These are phyloP conservation scores for Aspergillus funiculosus DNA, from an alignment of 495 filamentous ascomycete genomes.

Conservation along the genomic window DNA sequence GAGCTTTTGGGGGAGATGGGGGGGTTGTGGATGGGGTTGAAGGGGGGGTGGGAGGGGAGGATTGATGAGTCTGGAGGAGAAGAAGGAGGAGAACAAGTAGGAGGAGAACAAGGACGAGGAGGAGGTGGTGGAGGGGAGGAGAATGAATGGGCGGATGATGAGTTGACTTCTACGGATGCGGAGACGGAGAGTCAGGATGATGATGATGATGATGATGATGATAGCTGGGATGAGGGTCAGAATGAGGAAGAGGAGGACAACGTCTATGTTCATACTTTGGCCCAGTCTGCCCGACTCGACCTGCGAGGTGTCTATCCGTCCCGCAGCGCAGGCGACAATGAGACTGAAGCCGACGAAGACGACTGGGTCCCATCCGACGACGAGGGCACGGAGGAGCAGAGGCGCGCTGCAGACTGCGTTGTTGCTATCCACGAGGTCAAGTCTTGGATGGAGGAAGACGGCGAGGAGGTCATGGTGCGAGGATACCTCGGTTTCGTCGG, in stretches of 20 bases:
- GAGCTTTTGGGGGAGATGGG: neutral
- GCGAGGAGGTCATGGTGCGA: neutral
- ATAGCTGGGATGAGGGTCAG: too few species aligned
- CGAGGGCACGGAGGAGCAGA: constrained; percentile 8
- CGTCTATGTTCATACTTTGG: neutral
- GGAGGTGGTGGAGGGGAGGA: neutral
- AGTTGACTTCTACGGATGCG: constrained; percentile 3
- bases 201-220: neutral
- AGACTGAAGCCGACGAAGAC: neutral
- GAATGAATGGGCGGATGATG: constrained; percentile 5
- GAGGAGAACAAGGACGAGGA: neutral
- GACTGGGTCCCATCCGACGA: constrained; percentile 10
- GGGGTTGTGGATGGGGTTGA: neutral
- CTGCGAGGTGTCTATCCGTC: too few species aligned
- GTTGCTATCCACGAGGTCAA: constrained; percentile 14
- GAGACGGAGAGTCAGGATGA: neutral
- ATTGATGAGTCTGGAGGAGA: neutral
- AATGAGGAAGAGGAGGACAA: too few species aligned
- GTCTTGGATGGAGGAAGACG: neutral
- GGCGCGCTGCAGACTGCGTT: constrained; percentile 6
- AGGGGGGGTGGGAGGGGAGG: neutral
- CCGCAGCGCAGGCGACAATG: too few species aligned
- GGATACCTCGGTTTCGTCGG: constrained; percentile 18
- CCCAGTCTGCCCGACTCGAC: too few species aligned
- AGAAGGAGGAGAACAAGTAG: neutral